Evolutionary conservation across 208 protist genomes (phyloP).

Genomic region (Trichomonas gallinae): DNA sequence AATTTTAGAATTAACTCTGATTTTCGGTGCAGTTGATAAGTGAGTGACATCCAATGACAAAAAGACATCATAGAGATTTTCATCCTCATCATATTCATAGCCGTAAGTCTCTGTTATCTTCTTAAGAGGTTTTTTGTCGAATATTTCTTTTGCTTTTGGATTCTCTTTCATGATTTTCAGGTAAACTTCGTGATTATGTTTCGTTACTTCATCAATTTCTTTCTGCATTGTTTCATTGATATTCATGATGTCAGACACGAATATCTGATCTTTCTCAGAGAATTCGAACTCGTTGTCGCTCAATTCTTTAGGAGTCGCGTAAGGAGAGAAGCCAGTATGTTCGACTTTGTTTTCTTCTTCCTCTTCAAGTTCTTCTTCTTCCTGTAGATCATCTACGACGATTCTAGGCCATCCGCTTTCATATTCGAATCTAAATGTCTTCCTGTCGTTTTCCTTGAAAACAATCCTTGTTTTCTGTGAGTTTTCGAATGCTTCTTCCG

Average conservation of each 20-base stretch:
- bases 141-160: not conserved
- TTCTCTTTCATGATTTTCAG: not conserved
- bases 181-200: not conserved
- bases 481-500: not conserved
- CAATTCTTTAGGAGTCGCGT: not conserved
- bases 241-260: not conserved
- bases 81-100: not conserved
- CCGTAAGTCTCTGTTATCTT: not conserved
- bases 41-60: not conserved
- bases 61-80: not conserved
- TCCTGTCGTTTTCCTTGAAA: not conserved
- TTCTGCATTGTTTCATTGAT: not conserved
- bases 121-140: not conserved
- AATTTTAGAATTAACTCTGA: not conserved
- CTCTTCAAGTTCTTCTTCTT: not conserved
- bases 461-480: not conserved
- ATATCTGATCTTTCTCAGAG: not conserved
- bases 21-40: not conserved
- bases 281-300: not conserved
- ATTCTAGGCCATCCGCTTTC: not conserved
- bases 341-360: not conserved
- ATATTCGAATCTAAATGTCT: not conserved
- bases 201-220: not conserved
- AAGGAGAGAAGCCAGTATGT: not conserved
- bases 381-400: not conserved